phyloP scores from a whole-genome alignment of 129 eudicot species.

The Solidago caesia region DNA sequence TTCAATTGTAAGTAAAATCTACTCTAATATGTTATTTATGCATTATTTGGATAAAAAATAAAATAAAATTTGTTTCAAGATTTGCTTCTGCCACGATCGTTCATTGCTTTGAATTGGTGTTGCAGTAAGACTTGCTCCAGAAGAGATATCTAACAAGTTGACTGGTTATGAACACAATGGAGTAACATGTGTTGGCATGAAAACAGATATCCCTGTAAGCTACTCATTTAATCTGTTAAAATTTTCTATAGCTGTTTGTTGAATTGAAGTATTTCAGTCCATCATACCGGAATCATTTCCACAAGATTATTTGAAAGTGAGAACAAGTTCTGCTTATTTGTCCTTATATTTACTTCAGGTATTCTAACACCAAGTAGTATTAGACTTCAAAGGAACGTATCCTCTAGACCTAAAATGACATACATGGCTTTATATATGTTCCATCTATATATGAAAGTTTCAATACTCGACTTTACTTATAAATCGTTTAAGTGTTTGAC shows the following conservation, averaged over 20 bases:
- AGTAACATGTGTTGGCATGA: constrained; percentile 95
- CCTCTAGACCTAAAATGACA: too few species aligned
- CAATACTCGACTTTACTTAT: background rate
- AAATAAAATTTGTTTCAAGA: too few species aligned
- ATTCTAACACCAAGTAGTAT: too few species aligned
- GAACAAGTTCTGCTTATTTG: too few species aligned
- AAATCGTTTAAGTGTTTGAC: background rate
- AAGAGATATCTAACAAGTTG: constrained; percentile 63
- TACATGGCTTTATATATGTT: background rate
- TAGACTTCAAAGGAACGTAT: too few species aligned
- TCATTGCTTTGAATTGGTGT: background rate
- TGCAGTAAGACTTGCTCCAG: constrained; percentile 96
- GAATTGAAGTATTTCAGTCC: background rate
- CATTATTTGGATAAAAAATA: background rate
- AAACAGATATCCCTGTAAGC: constrained; percentile 88
- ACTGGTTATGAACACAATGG: constrained; percentile 92
- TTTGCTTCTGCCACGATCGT: too few species aligned
- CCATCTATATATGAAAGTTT: background rate
- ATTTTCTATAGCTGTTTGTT: background rate
- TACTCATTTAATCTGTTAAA: constrained; percentile 41
- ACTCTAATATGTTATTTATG: too few species aligned
- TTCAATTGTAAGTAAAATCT: too few species aligned
- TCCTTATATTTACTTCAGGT: too few species aligned
- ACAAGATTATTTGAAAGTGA: too few species aligned
- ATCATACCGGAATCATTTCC: too few species aligned